These are phyloP conservation scores for Sordaria brevicollis DNA, from an alignment of 495 filamentous ascomycete genomes.

Conservation along the genomic window DNA sequence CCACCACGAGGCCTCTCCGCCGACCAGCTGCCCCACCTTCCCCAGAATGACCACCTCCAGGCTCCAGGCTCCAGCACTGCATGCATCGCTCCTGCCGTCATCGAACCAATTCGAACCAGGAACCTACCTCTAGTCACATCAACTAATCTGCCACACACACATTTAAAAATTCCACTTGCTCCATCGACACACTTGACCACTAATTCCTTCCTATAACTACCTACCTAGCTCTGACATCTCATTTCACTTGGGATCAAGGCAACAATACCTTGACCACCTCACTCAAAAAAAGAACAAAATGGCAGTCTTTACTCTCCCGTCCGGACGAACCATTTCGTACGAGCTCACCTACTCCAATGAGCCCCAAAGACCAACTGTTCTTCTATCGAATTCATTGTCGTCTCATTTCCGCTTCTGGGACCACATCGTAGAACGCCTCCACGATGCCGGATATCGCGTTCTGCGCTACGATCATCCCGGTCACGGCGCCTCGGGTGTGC, in stretches of 20 bases:
- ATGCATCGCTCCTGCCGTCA: not conserved
- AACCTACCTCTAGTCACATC: not conserved
- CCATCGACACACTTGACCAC: not conserved
- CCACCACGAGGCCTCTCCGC: not conserved
- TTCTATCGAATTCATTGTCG: constrained; percentile 20
- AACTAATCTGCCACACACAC: not conserved
- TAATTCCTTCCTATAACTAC: not conserved
- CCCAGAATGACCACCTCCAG: not conserved
- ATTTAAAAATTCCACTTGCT: not conserved
- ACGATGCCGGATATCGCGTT: constrained; percentile 13
- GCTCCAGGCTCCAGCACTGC: too few relatives aligned
- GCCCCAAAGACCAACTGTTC: constrained; percentile 6
- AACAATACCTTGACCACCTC: too few relatives aligned
- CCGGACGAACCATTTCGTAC: constrained; percentile 9
- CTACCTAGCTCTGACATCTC: too few relatives aligned
- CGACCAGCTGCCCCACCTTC: not conserved
- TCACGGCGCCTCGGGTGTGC: constrained; percentile 20
- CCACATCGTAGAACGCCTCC: constrained; percentile 13
- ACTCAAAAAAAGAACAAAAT: not conserved
- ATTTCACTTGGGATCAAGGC: not conserved
- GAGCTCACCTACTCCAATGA: constrained; percentile 1
- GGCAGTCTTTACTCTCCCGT: constrained; percentile 4
- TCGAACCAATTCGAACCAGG: not conserved
- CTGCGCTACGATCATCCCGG: constrained; percentile 26
- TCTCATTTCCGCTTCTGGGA: constrained; percentile 16